phyloP scores from a whole-genome alignment of 768 basidiomycete species.

The Boletus barrowsii region DNA sequence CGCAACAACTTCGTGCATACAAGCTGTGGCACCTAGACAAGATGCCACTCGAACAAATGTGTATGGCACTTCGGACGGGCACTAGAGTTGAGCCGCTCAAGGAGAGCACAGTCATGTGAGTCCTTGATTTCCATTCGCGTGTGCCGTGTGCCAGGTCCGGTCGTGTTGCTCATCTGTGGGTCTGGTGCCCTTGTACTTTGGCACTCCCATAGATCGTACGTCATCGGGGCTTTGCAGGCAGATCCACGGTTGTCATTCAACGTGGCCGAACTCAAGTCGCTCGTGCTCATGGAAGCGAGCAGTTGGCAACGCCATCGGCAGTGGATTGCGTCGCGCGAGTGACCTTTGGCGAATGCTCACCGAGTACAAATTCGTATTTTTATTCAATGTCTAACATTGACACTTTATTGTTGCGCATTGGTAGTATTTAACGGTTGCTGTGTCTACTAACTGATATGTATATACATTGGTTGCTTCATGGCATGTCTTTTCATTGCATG shows the following conservation, averaged over 20 bases:
- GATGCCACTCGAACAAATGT: constrained; percentile 38
- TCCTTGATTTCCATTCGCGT: not conserved
- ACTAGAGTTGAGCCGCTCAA: constrained; percentile 39
- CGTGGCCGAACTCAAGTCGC: constrained; percentile 31
- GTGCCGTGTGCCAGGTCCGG: not conserved
- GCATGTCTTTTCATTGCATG: too few species aligned
- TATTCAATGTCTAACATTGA: not conserved
- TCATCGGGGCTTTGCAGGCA: constrained; percentile 40
- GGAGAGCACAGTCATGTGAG: constrained; percentile 47
- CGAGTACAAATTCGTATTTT: not conserved
- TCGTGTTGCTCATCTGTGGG: too few species aligned
- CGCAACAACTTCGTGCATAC: constrained; percentile 44
- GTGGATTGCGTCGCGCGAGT: constrained; percentile 33
- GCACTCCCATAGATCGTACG: constrained; percentile 36
- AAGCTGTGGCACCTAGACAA: constrained; percentile 39
- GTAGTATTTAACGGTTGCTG: not conserved
- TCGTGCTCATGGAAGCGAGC: constrained; percentile 39
- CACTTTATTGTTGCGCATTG: not conserved
- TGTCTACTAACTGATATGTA: not conserved
- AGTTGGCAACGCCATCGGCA: constrained; percentile 42
- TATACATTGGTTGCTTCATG: not conserved
- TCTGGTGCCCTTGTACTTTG: not conserved
- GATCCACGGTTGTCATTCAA: constrained; percentile 38
- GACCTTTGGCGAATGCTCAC: not conserved
- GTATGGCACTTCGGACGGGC: constrained; percentile 34